phyloP scores from a whole-genome alignment of 352 stramenopile species.

The Phytophthora palmivora region DNA sequence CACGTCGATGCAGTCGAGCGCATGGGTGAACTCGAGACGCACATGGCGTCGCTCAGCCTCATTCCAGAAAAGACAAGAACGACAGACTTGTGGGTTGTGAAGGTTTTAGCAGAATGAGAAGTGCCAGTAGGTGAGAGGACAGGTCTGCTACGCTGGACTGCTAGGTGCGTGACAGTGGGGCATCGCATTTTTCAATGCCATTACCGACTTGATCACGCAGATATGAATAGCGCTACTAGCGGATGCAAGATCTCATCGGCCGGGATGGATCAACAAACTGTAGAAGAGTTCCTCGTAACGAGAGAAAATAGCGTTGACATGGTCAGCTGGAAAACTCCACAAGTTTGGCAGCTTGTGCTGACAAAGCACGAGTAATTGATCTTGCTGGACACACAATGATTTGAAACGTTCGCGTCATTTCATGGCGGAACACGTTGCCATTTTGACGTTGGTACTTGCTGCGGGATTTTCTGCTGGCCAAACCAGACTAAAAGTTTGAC shows the following conservation, averaged over 20 bases:
- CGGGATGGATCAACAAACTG: conserved; percentile 10
- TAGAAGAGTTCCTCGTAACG: conserved; percentile 20
- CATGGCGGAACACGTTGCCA: no score
- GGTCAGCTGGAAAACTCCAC: conserved; percentile 20
- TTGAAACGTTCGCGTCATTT: no score
- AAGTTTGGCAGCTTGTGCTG: no score
- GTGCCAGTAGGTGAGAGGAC: conserved; percentile 35
- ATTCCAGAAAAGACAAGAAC: conserved; percentile 21
- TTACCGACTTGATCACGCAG: conserved; percentile 2
- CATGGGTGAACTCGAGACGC: conserved; percentile 26
- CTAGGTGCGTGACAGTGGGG: conserved; percentile 19
- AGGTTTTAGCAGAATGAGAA: conserved; percentile 32
- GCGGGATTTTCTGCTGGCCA: no score
- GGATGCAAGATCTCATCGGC: conserved; percentile 1
- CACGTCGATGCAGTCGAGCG: conserved; percentile 42
- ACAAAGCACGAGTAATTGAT: no score
- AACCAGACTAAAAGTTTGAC: no score
- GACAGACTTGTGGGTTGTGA: not conserved
- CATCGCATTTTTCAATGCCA: conserved; percentile 43
- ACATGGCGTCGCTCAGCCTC: conserved; percentile 37
- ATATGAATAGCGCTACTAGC: conserved; percentile 31
- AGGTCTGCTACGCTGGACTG: conserved; percentile 30
- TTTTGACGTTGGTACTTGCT: no score
- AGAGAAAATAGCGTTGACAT: conserved; percentile 34
- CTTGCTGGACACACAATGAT: no score